A percentile compares a stretch with the other conserved stretches of the same genome.
Conservation (phyloP, 2,329 filamentous ascomycete species). For the Dactylonectria macrodidyma region DNA sequence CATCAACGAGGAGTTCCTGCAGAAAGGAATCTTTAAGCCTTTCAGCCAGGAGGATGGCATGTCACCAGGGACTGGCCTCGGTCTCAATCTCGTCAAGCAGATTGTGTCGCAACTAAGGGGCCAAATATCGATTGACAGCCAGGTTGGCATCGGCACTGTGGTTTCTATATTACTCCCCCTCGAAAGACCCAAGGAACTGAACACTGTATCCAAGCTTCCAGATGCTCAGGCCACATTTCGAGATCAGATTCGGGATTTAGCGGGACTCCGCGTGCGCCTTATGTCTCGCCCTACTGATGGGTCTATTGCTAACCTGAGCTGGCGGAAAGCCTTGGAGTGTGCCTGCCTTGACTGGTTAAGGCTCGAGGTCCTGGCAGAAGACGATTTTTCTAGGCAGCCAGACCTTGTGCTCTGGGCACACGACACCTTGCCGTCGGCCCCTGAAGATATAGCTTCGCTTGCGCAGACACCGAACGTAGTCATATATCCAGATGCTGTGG, state of each 20-base stretch:
- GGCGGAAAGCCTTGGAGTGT: constrained; percentile 21
- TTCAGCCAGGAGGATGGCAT: constrained; percentile 76
- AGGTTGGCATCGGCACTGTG: constrained; percentile 54
- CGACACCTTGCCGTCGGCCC: constrained; percentile 5
- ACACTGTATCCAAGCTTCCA: background rate
- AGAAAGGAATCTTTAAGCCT: constrained; percentile 72
- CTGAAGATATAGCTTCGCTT: background rate
- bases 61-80: constrained; percentile 73
- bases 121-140: constrained; percentile 69
- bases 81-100: constrained; percentile 74
- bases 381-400: constrained; percentile 28
- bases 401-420: constrained; percentile 49
- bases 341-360: constrained; percentile 31
- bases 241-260: constrained; percentile 47
- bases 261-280: constrained; percentile 48
- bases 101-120: constrained; percentile 73
- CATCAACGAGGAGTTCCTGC: constrained; percentile 74
- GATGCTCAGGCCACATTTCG: constrained; percentile 38
- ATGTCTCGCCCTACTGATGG: background rate
- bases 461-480: constrained; percentile 47
- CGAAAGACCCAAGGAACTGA: background rate
- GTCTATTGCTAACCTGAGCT: constrained; percentile 15
- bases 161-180: constrained; percentile 54
- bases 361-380: constrained; percentile 38
- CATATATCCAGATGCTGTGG: constrained; percentile 51